Evolutionary conservation across 169 alveolate genomes (phyloP).

Genomic region (Toxoplasma gondii): DNA sequence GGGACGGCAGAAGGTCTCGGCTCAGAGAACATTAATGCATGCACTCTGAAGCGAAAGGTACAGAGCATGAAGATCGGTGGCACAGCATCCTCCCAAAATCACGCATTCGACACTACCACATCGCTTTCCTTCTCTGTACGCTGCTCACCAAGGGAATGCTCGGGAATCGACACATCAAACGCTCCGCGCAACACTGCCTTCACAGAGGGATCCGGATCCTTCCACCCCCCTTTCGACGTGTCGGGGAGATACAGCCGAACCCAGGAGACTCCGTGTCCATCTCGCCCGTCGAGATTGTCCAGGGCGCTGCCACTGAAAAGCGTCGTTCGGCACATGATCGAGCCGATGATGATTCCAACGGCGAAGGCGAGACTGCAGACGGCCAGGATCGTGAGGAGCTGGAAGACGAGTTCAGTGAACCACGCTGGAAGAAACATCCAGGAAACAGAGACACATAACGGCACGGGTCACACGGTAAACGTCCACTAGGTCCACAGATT

Average conservation of each 20-base stretch:
- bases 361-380: constrained; percentile 30
- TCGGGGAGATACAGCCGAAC: constrained; percentile 4
- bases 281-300: neutral
- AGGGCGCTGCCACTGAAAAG: constrained; percentile 20
- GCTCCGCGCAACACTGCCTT: neutral
- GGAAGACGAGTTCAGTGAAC: neutral
- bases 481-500: neutral
- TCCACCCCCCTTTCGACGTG: neutral
- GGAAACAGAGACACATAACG: neutral
- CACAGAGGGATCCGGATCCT: neutral
- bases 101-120: no score
- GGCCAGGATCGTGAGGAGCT: constrained; percentile 17
- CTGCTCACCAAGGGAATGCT: constrained; percentile 1
- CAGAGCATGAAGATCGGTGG: no score
- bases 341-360: constrained; percentile 36
- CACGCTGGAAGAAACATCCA: neutral
- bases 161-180: constrained; percentile 7
- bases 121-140: no score
- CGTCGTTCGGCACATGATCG: constrained; percentile 35
- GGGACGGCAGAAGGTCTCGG: no score
- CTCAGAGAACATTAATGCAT: no score
- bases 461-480: neutral
- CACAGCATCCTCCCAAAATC: no score
- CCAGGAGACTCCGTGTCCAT: neutral
- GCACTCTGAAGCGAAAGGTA: no score